These are phyloP conservation scores for Pelargonium nanum DNA, from an alignment of 345 rosid species.

Conservation along the genomic window DNA sequence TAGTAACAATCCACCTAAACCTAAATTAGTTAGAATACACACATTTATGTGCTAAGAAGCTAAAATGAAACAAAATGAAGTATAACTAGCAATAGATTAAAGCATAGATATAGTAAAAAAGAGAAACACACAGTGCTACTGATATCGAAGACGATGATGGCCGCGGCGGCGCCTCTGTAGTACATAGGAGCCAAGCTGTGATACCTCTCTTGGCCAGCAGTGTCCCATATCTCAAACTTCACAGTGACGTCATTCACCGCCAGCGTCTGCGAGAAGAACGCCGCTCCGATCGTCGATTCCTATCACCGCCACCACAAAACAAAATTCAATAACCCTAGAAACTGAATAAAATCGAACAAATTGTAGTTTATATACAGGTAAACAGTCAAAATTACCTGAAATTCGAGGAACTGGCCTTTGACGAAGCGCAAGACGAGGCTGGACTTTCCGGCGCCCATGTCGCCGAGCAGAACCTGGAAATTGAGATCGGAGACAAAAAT, in stretches of 20 bases:
- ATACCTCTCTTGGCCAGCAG: slow-evolving; percentile 59
- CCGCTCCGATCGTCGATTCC: slow-evolving; percentile 63
- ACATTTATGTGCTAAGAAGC: too few relatives aligned
- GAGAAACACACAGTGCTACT: slow-evolving; percentile 24
- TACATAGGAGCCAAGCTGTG: slow-evolving; percentile 69
- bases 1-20: not conserved
- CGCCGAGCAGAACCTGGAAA: slow-evolving; percentile 49
- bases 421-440: slow-evolving; percentile 51
- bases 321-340: not conserved
- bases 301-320: slow-evolving; percentile 7
- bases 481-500: not conserved
- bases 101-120: not conserved
- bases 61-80: too few relatives aligned
- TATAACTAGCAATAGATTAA: not conserved
- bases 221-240: slow-evolving; percentile 63
- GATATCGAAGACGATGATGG: slow-evolving; percentile 47
- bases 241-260: slow-evolving; percentile 49
- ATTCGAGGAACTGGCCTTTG: slow-evolving; percentile 51
- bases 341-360: not conserved
- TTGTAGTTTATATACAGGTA: too few relatives aligned
- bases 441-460: slow-evolving; percentile 56
- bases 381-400: slow-evolving; percentile 42
- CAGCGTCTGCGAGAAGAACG: slow-evolving; percentile 58
- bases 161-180: slow-evolving; percentile 62
- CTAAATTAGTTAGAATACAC: not conserved